A percentile compares a stretch with the other conserved stretches of the same genome.
Conservation (phyloP, 805 yeast species). For the Sungouiella blattae region DNA sequence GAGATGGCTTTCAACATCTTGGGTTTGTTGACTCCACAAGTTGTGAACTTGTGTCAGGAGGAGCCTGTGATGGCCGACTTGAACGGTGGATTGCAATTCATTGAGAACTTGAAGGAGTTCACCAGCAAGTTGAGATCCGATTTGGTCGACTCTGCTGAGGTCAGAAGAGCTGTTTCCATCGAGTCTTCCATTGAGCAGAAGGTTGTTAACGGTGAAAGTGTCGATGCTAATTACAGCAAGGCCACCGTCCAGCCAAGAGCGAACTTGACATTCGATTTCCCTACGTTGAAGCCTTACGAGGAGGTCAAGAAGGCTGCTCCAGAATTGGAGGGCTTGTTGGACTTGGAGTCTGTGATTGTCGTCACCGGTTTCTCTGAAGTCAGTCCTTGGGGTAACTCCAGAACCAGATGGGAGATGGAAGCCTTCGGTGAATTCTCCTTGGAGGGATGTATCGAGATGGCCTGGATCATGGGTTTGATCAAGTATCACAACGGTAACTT, state of each 20-base stretch:
- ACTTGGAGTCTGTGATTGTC: slow-evolving; percentile 87
- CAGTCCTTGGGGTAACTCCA: slow-evolving; percentile 98
- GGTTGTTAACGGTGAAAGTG: slow-evolving; percentile 81
- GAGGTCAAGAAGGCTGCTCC: slow-evolving; percentile 67
- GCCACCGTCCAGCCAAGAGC: slow-evolving; percentile 88
- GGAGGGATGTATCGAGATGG: slow-evolving; percentile 98
- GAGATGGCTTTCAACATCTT: slow-evolving; percentile 99
- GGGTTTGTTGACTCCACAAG: slow-evolving; percentile 86
- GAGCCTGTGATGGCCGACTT: slow-evolving; percentile 96
- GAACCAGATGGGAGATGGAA: slow-evolving; percentile 99
- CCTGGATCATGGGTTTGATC: slow-evolving; percentile 98
- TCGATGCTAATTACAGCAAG: slow-evolving; percentile 80
- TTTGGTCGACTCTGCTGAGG: slow-evolving; percentile 76
- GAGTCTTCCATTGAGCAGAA: slow-evolving; percentile 88
- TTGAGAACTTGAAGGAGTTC: slow-evolving; percentile 86
- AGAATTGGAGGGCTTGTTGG: slow-evolving; percentile 84
- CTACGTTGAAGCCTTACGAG: slow-evolving; percentile 72
- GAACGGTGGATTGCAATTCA: slow-evolving; percentile 96
- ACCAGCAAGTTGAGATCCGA: slow-evolving; percentile 77
- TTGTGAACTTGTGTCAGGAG: slow-evolving; percentile 83
- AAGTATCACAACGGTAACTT: slow-evolving; percentile 89
- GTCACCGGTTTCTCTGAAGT: slow-evolving; percentile 98
- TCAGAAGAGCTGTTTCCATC: slow-evolving; percentile 91
- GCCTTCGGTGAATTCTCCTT: slow-evolving; percentile 89
- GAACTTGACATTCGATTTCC: slow-evolving; percentile 92